Evolutionary conservation across 768 basidiomycete species (phyloP), one percentile per base, ranked within the genome.

Genomic region (Xerocomellus intermedius): DNA sequence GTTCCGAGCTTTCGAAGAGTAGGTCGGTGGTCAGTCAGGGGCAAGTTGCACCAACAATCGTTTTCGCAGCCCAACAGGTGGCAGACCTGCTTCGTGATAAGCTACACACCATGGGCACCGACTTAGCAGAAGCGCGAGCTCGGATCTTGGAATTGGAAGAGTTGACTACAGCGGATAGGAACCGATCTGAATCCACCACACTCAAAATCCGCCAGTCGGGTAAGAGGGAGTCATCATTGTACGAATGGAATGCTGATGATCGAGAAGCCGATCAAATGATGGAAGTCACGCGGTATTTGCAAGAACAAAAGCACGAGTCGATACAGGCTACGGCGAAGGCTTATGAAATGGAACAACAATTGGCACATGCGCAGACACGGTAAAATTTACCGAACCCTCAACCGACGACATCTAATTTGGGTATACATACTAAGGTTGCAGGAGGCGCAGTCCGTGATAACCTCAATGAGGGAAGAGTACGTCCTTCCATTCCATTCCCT

Each of bases 11-110:
- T 60, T 60, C 50, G 33, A 71, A 64, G 58, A 68, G 75, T 76
- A 61, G 14, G 68, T 60, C 33, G 13, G 24, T 22, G 5, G 47
- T 55, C 37, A 42, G 10, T 36, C 42, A 26, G 22, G 42, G 32
- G 10, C 37, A 8, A 37, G 42, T 32, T 35, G 17, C 33, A 35
- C 47, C 41, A 56, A 57, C 46, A 21, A 36, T 55, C 21, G n/a
- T 53, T 56, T 54, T 53, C 50, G 42, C 36, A 80, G 79, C 77
- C n/a, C 72, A 77, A 52, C 77, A 80, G 65, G 79, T 80, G 37
- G 70, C 74, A 28, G 77, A 79, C 47, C 60, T 80, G n/a, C 70
- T 80, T 6, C 78, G 79, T 14, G 77, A 79, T 46, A 76, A 77
- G 54, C 63, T 80, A 4, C 72, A 77, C 38, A 66, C 65, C 19